phyloP scores from a whole-genome alignment of 225 moss, liverwort and hornwort genomes.

The Antitrichia curtipendula region DNA sequence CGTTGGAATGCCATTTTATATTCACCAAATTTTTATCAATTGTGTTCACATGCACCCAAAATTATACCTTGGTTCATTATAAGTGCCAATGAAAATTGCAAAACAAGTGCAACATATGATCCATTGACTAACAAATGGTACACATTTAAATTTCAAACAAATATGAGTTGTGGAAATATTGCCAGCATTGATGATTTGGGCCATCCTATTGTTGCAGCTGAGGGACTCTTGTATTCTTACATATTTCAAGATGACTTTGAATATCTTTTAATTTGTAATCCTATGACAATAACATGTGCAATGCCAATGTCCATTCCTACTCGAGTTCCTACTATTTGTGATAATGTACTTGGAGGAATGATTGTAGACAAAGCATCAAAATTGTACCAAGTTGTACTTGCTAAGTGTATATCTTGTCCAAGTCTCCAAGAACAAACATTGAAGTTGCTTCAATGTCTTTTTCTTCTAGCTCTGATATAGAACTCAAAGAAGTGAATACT shows the following conservation, averaged over 20 bases:
- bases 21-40: conserved; percentile 10
- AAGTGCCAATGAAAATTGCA: neutral
- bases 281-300: conserved; percentile 30
- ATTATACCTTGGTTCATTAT: conserved; percentile 1
- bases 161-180: neutral
- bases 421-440: neutral
- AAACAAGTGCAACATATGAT: neutral
- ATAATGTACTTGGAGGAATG: conserved; percentile 26
- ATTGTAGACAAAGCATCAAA: conserved; percentile 16
- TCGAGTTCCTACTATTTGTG: neutral
- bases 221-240: neutral
- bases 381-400: conserved; percentile 19
- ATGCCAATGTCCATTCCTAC: conserved; percentile 4
- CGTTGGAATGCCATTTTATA: neutral
- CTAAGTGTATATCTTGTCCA: neutral
- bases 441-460: neutral
- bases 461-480: neutral
- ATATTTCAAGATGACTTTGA: conserved; percentile 8
- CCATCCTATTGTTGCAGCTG: neutral
- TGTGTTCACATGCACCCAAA: neutral
- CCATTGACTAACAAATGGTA: conserved; percentile 15
- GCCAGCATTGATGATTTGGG: neutral
- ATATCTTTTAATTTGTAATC: conserved; percentile 28
- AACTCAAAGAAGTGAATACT: conserved; percentile 4
- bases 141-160: neutral